Evolutionary conservation across 2,329 filamentous ascomycete genomes (phyloP).

Genomic region (Trichoderma cornu-damae): DNA sequence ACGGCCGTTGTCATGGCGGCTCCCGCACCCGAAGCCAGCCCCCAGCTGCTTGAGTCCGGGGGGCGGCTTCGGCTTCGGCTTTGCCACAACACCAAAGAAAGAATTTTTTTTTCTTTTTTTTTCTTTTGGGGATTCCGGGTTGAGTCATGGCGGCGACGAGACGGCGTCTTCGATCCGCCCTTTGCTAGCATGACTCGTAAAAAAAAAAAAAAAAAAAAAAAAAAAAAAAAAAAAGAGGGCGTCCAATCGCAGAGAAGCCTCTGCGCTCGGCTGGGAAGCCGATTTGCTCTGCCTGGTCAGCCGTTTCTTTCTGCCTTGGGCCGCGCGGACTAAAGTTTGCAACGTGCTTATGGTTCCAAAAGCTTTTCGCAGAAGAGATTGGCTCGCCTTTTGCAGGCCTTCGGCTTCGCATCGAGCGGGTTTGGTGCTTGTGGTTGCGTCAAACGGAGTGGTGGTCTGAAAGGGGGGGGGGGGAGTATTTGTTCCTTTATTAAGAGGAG

Average conservation of each 20-base stretch:
- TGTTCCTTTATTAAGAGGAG: background rate
- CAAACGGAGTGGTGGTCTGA: too few relatives aligned
- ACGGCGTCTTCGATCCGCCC: background rate
- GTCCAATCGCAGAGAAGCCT: background rate
- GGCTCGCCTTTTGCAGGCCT: background rate
- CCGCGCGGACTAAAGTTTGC: slow-evolving; percentile 8
- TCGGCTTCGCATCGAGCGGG: background rate
- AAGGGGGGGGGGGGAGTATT: too few relatives aligned
- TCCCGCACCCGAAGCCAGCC: slow-evolving; percentile 5
- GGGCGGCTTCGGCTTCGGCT: slow-evolving; percentile 11
- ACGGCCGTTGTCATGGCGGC: background rate
- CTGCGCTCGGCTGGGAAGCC: background rate
- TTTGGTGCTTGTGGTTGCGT: background rate
- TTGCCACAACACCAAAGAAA: too few relatives aligned
- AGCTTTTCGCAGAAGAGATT: background rate
- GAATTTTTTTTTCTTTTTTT: too few relatives aligned
- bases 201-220: too few relatives aligned
- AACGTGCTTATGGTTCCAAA: background rate
- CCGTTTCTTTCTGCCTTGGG: background rate
- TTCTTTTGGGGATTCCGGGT: too few relatives aligned
- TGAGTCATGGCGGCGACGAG: background rate
- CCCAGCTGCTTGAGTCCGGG: too few relatives aligned
- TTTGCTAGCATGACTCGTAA: background rate
- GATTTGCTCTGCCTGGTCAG: background rate
- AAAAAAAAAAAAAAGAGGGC: too few relatives aligned